Conservation (phyloP, 2,329 filamentous ascomycete species). For the Beauveria medogensis region DNA sequence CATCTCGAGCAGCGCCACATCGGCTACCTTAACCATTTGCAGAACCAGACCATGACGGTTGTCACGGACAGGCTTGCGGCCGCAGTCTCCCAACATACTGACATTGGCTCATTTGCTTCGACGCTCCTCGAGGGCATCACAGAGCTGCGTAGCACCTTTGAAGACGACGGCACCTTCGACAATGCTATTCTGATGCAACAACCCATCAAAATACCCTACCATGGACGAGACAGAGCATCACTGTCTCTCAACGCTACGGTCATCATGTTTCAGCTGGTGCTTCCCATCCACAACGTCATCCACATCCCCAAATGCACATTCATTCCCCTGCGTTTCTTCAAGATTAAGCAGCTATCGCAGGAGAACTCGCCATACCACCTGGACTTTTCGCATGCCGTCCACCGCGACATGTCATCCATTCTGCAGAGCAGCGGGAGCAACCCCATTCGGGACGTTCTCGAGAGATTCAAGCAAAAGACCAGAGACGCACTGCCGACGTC, state of each 20-base stretch:
- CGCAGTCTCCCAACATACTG: neutral
- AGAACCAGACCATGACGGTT: conserved; percentile 31
- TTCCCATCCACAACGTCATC: conserved; percentile 50
- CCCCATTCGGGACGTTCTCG: neutral
- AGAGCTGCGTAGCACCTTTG: conserved; percentile 29
- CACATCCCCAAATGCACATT: conserved; percentile 47
- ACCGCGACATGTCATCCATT: conserved; percentile 51
- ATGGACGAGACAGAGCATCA: conserved; percentile 14
- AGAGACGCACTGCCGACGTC: neutral
- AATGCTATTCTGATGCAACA: conserved; percentile 37
- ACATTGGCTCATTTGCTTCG: conserved; percentile 30
- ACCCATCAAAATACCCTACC: conserved; percentile 35
- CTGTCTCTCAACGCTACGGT: conserved; percentile 21
- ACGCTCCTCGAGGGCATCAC: conserved; percentile 36
- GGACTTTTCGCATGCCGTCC: conserved; percentile 51
- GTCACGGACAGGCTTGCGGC: conserved; percentile 15
- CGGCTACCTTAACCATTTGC: conserved; percentile 44
- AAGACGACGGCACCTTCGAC: conserved; percentile 37
- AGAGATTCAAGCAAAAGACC: neutral
- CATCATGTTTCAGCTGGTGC: conserved; percentile 52
- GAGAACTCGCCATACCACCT: conserved; percentile 45
- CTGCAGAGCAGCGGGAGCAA: conserved; percentile 21
- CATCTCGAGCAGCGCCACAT: conserved; percentile 47
- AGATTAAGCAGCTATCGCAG: conserved; percentile 55
- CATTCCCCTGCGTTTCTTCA: conserved; percentile 57